Percentiles rank a stretch among this genome's conserved stretches.
phyloP scores from a whole-genome alignment of 2,329 filamentous ascomycete genomes.

The Stylonectria norvegica region DNA sequence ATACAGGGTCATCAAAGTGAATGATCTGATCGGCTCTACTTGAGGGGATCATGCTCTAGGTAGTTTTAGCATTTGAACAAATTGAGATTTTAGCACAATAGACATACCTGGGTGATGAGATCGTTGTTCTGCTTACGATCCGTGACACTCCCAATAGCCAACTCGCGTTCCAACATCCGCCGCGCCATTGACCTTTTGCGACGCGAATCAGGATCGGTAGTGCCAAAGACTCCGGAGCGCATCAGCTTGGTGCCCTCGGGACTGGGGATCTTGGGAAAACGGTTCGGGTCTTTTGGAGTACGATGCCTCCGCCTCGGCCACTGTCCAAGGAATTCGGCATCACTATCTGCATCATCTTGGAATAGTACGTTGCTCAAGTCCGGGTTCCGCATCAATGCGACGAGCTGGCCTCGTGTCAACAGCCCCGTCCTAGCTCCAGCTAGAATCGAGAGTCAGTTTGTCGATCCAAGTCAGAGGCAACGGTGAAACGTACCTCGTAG shows the following conservation, averaged over 20 bases:
- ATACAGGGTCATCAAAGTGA: slow-evolving; percentile 80
- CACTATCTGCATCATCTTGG: slow-evolving; percentile 37
- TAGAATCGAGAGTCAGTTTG: slow-evolving; percentile 12
- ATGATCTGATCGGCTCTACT: slow-evolving; percentile 81
- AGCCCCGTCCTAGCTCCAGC: slow-evolving; percentile 27
- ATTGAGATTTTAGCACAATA: background rate
- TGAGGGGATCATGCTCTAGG: slow-evolving; percentile 70
- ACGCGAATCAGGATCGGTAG: slow-evolving; percentile 53
- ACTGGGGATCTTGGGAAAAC: slow-evolving; percentile 82
- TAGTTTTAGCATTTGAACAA: background rate
- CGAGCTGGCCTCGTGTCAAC: slow-evolving; percentile 36
- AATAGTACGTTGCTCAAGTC: slow-evolving; percentile 37
- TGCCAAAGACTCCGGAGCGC: slow-evolving; percentile 77
- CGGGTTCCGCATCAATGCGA: slow-evolving; percentile 39
- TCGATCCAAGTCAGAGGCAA: too few relatives aligned
- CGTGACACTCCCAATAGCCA: slow-evolving; percentile 64
- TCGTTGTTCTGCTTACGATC: slow-evolving; percentile 58
- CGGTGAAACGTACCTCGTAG: slow-evolving; percentile 32
- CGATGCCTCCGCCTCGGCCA: slow-evolving; percentile 44
- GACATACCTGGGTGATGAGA: slow-evolving; percentile 63
- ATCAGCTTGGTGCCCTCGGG: slow-evolving; percentile 74
- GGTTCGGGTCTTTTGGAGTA: slow-evolving; percentile 46
- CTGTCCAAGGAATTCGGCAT: slow-evolving; percentile 33
- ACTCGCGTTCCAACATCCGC: slow-evolving; percentile 75
- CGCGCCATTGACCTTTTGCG: slow-evolving; percentile 61